Evolutionary conservation across 805 yeast species (phyloP), one percentile per base, ranked within the genome.

Genomic region (Zygosaccharomyces bailii): DNA sequence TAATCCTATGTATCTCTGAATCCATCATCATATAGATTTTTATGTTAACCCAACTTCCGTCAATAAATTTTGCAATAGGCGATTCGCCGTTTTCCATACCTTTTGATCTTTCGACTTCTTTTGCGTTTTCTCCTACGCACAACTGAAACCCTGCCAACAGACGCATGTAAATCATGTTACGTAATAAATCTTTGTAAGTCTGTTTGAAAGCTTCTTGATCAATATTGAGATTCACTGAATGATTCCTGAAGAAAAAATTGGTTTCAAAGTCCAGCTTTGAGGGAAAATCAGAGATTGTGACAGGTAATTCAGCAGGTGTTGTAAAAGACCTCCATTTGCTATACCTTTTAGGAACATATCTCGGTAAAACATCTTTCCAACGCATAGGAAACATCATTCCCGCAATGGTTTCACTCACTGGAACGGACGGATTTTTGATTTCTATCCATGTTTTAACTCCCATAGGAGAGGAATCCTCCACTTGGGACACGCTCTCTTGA

Each of bases 261-360:
- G 73, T 72, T 38, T 82, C 79, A 60, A 90, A 81, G 45, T 86
- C 89, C 4, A 72, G 70, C 9, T 72, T 67, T 0, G 82, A 63
- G 0, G 98, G 97, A 55, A 90, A 90, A 7, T 83, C 73, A 1
- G 84, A 78, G 0, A 95, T 80, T 2, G 88, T 80, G 0, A 86
- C 69, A 0, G 99, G 99, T 19, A 93, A 69, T 5, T 95, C 84
- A 0, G 98, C 97, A 0, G 99, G 99, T 0, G 96, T 80, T 10
- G 89, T 83, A 42, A 95, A 72, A 0, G 98, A 90, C 42, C 87
- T 78, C 99, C 99, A 93, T 59, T 90, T 90, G 40, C 90, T 82
- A 11, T 82, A 70, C 54, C 78, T 77, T 43, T 86, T 71, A 42
- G 75, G 79, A 11, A 82, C 79, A 34, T 78, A 76, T 10, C 76